Evolutionary conservation across 495 filamentous ascomycete genomes (phyloP).

Genomic region (Tuber microsphaerosporum): DNA sequence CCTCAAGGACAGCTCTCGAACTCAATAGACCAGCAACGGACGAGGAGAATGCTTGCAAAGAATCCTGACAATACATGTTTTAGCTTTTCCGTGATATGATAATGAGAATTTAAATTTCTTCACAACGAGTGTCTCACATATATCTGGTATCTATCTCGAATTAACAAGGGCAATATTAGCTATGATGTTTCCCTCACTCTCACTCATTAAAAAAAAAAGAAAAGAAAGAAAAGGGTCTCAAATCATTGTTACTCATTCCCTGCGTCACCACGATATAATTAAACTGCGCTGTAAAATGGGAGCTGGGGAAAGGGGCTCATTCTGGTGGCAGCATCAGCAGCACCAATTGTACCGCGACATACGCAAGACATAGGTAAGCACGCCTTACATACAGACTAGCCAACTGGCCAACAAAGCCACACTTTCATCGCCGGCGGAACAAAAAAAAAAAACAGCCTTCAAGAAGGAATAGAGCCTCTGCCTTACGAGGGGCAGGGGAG

Average conservation of each 20-base stretch:
- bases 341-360: not conserved
- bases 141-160: slow-evolving; percentile 60
- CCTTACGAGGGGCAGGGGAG: not conserved
- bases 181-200: not conserved
- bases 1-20: slow-evolving; percentile 83
- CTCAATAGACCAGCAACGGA: slow-evolving; percentile 84
- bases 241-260: not conserved
- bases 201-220: not conserved
- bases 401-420: not conserved
- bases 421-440: not conserved
- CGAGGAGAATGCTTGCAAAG: slow-evolving; percentile 89
- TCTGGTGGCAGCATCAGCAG: not conserved
- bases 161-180: slow-evolving; percentile 5
- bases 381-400: not conserved
- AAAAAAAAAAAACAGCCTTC: slow-evolving; percentile 1
- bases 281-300: not conserved
- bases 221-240: not conserved
- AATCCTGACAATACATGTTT: slow-evolving; percentile 56
- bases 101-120: not conserved
- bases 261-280: not conserved
- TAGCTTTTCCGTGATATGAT: slow-evolving; percentile 1
- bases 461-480: not conserved
- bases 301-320: not conserved
- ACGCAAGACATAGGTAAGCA: not conserved
- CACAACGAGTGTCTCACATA: slow-evolving; percentile 47